phyloP scores from a whole-genome alignment of 1,284 basidiomycete genomes.

The Fomitopsis betulina region DNA sequence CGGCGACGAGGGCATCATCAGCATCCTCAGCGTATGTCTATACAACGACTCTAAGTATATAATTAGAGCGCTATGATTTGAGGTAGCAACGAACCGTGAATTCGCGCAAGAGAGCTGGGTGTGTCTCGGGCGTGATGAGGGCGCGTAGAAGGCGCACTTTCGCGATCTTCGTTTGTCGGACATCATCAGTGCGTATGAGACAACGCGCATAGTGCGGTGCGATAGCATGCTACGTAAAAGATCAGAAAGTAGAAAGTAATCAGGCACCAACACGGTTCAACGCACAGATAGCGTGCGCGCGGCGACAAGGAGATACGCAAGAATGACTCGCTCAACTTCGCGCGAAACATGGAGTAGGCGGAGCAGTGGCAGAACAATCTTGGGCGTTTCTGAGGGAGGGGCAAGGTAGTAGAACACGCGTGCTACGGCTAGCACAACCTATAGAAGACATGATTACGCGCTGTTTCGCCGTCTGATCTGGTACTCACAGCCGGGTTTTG shows the following conservation, averaged over 20 bases:
- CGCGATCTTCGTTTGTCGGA: slow-evolving; percentile 56
- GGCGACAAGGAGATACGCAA: slow-evolving; percentile 67
- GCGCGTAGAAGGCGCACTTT: slow-evolving; percentile 73
- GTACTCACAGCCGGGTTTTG: slow-evolving; percentile 76
- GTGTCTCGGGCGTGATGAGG: slow-evolving; percentile 63
- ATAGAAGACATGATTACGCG: not conserved
- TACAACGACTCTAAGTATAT: not conserved
- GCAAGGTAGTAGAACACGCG: slow-evolving; percentile 74
- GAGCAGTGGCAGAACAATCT: slow-evolving; percentile 63
- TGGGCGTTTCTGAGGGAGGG: slow-evolving; percentile 48
- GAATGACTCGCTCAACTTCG: slow-evolving; percentile 70
- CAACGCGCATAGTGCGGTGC: slow-evolving; percentile 58
- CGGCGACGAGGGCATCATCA: slow-evolving; percentile 65
- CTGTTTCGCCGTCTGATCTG: not conserved
- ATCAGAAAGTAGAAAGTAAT: not conserved
- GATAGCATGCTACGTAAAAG: slow-evolving; percentile 37
- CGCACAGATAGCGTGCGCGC: slow-evolving; percentile 60
- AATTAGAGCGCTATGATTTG: not conserved
- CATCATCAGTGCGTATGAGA: slow-evolving; percentile 65
- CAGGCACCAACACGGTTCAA: slow-evolving; percentile 7
- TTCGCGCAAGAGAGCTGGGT: slow-evolving; percentile 69
- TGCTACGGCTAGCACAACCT: slow-evolving; percentile 75
- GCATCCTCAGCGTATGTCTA: slow-evolving; percentile 77
- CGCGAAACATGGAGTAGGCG: slow-evolving; percentile 59
- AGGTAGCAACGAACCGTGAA: slow-evolving; percentile 57